Conservation (phyloP, 495 filamentous ascomycete genomes). For the Bathelium albidoporum region DNA sequence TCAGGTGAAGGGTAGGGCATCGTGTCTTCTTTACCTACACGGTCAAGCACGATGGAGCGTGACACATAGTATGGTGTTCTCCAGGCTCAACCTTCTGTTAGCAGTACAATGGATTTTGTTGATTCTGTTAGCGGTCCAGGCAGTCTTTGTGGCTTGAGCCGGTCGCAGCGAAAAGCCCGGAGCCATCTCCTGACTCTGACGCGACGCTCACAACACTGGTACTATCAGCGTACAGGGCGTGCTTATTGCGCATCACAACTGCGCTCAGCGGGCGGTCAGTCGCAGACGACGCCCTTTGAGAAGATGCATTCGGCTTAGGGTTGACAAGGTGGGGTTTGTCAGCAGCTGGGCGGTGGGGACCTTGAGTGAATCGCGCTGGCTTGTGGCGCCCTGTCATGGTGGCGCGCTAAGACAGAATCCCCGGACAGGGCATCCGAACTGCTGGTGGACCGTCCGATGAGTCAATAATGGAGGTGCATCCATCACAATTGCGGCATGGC, state of each 20-base stretch:
- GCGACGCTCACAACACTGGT: neutral
- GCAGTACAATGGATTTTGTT: constrained; percentile 3
- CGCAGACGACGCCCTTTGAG: neutral
- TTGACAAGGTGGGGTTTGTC: constrained; percentile 1
- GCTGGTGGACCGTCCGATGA: neutral
- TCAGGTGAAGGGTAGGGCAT: neutral
- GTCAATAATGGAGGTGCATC: neutral
- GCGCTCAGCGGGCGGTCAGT: neutral
- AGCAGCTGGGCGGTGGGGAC: neutral
- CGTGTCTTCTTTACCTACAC: constrained; percentile 3
- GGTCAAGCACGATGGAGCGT: constrained; percentile 7
- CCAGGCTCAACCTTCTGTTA: constrained; percentile 21
- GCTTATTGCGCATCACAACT: neutral
- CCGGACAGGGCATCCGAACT: neutral
- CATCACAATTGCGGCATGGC: neutral
- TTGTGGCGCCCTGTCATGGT: neutral
- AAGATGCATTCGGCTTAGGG: neutral
- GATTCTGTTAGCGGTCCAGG: neutral
- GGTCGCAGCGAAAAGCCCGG: neutral
- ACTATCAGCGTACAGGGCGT: neutral
- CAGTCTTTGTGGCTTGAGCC: constrained; percentile 1
- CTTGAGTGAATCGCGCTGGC: neutral
- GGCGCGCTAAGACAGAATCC: neutral
- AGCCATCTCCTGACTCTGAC: neutral
- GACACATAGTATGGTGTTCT: constrained; percentile 7